Evolutionary conservation across 306 rosid genomes (phyloP).

Genomic region (Lathyrus oleraceus): DNA sequence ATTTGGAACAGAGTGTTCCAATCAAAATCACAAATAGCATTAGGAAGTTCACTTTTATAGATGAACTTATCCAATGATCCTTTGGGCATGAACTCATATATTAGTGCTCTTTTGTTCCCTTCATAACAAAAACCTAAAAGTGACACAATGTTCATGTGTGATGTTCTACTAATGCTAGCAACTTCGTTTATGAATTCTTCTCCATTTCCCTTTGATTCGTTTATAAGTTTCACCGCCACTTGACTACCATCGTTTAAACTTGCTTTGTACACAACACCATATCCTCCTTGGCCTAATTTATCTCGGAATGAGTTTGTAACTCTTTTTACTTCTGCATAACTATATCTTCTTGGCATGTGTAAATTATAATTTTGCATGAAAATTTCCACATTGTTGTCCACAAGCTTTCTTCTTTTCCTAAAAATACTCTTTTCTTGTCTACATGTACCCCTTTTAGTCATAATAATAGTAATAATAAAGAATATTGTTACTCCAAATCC

Average conservation of each 20-base stretch:
- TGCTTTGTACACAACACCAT: conserved; percentile 48
- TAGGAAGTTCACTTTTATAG: neutral
- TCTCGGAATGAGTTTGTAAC: conserved; percentile 38
- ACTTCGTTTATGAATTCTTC: conserved; percentile 56
- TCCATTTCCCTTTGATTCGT: conserved; percentile 12
- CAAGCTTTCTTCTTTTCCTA: neutral
- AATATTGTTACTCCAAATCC: neutral
- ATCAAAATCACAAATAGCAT: conserved; percentile 19
- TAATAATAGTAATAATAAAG: neutral
- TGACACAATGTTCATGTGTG: conserved; percentile 42
- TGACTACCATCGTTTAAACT: conserved; percentile 36
- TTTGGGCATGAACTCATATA: conserved; percentile 51
- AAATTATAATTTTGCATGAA: conserved; percentile 9
- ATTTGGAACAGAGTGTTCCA: conserved; percentile 28
- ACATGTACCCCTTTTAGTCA: neutral
- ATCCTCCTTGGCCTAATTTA: conserved; percentile 47
- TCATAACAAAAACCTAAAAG: conserved; percentile 46
- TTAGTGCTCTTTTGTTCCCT: conserved; percentile 40
- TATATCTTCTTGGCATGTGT: conserved; percentile 31
- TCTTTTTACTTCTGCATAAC: conserved; percentile 25
- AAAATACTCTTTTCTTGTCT: conserved; percentile 34
- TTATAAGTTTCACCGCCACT: conserved; percentile 44
- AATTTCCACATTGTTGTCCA: neutral
- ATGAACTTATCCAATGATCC: conserved; percentile 49
- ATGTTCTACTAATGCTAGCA: conserved; percentile 47